Percentiles rank a stretch among this genome's conserved stretches.
These are phyloP conservation scores for Suillus clintonianus DNA, from an alignment of 768 basidiomycete species.

Conservation along the genomic window DNA sequence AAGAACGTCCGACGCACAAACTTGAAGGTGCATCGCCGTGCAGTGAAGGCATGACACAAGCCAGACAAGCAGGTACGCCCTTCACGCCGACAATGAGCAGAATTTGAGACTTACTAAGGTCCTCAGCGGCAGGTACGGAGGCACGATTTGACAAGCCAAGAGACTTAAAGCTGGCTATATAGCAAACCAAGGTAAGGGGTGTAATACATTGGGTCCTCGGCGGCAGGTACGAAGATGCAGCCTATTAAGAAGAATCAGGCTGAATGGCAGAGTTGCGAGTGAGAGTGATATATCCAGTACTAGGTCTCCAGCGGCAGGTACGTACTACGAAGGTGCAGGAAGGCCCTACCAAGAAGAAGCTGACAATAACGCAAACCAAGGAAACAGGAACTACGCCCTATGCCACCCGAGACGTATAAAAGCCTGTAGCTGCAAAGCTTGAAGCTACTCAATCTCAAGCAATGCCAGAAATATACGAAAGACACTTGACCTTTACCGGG, in stretches of 20 bases:
- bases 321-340: neutral
- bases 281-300: neutral
- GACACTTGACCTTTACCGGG: neutral
- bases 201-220: neutral
- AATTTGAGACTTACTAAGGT: neutral
- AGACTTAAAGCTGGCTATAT: no score
- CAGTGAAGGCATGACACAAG: neutral
- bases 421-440: neutral
- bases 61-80: neutral
- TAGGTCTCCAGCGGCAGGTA: neutral
- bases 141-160: no score
- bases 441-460: neutral
- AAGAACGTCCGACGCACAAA: neutral
- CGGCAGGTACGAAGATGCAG: neutral
- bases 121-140: neutral
- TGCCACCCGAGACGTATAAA: neutral
- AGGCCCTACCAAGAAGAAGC: neutral
- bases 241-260: neutral
- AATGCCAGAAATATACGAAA: neutral
- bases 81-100: neutral
- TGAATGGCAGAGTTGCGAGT: neutral
- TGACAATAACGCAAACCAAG: neutral
- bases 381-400: neutral
- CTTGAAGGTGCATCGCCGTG: neutral
- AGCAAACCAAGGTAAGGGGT: neutral